Base-by-base conservation (phyloP, 164 flowering plant genomes). In the Tetracentron sinense region DNA sequence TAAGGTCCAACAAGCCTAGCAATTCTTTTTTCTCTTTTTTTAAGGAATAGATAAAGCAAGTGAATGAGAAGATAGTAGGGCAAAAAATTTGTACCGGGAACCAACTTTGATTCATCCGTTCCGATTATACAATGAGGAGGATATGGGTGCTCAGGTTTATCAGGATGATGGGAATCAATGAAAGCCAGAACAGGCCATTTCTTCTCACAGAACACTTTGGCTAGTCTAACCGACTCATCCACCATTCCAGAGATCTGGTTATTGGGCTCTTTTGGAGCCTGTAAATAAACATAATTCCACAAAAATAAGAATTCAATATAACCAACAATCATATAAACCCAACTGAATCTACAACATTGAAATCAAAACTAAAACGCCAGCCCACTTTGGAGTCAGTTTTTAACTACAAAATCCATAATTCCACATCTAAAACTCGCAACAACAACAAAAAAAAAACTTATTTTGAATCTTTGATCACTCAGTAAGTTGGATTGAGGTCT, bases 101-200 rank as follows among this genome's bases (percentile, higher is more conserved):
- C 75, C 19, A 93, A 74, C 49, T 80, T 78, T 7, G 87, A 73
- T 70, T 93, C 97, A 38, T 88, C 88, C 4, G 98, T 78, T 75
- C 98, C 97, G 60, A 58, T 64, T 54, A 93, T 78, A 61, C 98
- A 93, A 64, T 90, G 98, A 72, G 90, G 86, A 71, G 95, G 98
- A 74, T 87, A 89, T 0, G 96, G 97, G 29, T 72, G 89, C 81
- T 89, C 97, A 0, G 96, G 96, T 63, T 89, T 67, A 68, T 87
- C 86, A 11, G 96, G 96, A 74, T 83, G 79, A 74, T 93, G 98
- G 30, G 89, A 64, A 69, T 93, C 98, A 51, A 85, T 77, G 26
- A 93, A 85, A 12, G 92, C 96, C 48, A 83, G 75, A 27, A 93
- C 60, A 20, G 97, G 98, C 96, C 90, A 90, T 38, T 85, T 83